Evolutionary conservation across 2,329 filamentous ascomycete species (phyloP).

Genomic region (Cladosporium colombiae): DNA sequence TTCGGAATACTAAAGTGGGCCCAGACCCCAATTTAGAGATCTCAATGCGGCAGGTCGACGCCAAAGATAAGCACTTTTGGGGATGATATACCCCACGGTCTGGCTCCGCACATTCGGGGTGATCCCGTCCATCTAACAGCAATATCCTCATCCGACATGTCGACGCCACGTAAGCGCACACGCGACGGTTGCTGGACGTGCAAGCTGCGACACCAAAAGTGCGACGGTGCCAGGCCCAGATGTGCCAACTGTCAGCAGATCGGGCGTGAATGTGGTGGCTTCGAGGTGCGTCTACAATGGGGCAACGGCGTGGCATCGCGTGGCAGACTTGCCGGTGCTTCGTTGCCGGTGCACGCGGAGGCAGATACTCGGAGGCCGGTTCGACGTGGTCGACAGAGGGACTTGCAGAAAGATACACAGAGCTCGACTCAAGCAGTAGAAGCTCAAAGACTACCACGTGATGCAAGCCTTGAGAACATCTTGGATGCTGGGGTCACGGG

Average conservation of each 20-base stretch:
- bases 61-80: neutral
- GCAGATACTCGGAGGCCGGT: neutral
- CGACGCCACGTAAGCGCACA: neutral
- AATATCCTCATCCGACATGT: neutral
- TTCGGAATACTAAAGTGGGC: neutral
- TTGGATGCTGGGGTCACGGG: neutral
- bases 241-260: neutral
- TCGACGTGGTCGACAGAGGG: neutral
- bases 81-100: neutral
- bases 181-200: neutral
- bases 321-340: neutral
- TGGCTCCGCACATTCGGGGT: neutral
- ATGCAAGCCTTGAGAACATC: neutral
- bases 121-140: neutral
- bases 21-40: neutral
- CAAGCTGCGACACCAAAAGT: neutral
- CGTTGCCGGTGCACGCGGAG: neutral
- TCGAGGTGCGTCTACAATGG: neutral
- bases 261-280: neutral
- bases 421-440: neutral
- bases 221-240: neutral
- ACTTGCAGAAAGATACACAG: neutral
- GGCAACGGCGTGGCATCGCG: neutral
- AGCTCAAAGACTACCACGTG: neutral
- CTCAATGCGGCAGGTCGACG: neutral